Evolutionary conservation across 352 stramenopile genomes (phyloP).

Genomic region (Saprolegnia diclina): DNA sequence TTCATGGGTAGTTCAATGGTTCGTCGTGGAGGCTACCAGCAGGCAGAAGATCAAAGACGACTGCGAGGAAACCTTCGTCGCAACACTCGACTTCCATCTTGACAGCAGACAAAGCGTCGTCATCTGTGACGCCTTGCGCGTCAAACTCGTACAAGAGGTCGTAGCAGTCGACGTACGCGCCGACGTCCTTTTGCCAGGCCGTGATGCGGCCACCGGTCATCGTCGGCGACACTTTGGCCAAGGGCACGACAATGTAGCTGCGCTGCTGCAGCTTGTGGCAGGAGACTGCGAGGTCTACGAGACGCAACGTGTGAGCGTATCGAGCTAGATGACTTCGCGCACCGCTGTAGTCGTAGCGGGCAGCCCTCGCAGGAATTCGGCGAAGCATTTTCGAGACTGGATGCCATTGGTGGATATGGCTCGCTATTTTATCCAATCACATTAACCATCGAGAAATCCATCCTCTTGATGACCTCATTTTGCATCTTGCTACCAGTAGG

Average conservation of each 20-base stretch:
- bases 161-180: constrained; percentile 13
- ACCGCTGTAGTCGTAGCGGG: too few relatives aligned
- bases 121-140: constrained; percentile 12
- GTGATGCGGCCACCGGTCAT: constrained; percentile 23
- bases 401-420: too few relatives aligned
- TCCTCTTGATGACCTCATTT: too few relatives aligned
- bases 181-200: constrained; percentile 6
- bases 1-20: not conserved
- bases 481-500: too few relatives aligned
- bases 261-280: too few relatives aligned
- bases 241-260: constrained; percentile 6
- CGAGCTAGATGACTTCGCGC: too few relatives aligned
- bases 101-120: constrained; percentile 9
- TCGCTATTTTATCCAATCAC: too few relatives aligned
- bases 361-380: too few relatives aligned
- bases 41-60: constrained; percentile 16
- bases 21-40: not conserved
- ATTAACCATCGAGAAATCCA: too few relatives aligned
- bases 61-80: constrained; percentile 20
- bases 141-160: constrained; percentile 25
- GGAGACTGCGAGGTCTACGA: too few relatives aligned
- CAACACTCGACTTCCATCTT: constrained; percentile 25
- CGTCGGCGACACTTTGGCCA: constrained; percentile 21
- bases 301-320: too few relatives aligned
- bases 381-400: too few relatives aligned